phyloP scores from a whole-genome alignment of 1,284 basidiomycete genomes.

The Leccinum pachyderme region DNA sequence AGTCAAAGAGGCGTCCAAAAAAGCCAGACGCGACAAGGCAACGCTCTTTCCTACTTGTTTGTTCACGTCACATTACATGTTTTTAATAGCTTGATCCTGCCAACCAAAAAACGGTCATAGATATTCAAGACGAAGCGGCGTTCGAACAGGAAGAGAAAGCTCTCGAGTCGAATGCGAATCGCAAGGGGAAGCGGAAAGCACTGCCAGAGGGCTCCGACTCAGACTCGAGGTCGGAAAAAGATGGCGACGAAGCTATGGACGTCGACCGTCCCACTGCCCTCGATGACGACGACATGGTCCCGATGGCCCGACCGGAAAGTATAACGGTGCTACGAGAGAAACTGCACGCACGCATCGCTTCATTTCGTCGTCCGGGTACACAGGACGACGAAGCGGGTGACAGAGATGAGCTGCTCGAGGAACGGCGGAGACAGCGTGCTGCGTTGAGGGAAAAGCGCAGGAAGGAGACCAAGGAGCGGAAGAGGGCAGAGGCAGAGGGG shows the following conservation, averaged over 20 bases:
- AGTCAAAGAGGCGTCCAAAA: conserved; percentile 83
- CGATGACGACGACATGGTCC: conserved; percentile 45
- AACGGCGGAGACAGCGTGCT: conserved; percentile 71
- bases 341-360: conserved; percentile 73
- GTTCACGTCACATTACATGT: background rate
- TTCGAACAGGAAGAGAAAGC: conserved; percentile 11
- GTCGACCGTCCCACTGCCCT: conserved; percentile 23
- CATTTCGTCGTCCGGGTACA: conserved; percentile 54
- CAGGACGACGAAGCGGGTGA: conserved; percentile 48
- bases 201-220: background rate
- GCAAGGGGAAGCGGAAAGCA: conserved; percentile 52
- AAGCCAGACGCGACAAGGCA: conserved; percentile 84
- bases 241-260: conserved; percentile 13
- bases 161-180: conserved; percentile 15
- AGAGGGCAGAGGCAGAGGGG: conserved; percentile 52
- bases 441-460: conserved; percentile 80
- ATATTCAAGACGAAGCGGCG: conserved; percentile 63
- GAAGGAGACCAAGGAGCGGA: conserved; percentile 82
- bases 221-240: background rate
- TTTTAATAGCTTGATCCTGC: conserved; percentile 78
- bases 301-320: conserved; percentile 67
- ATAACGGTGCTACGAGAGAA: conserved; percentile 76
- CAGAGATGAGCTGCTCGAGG: conserved; percentile 80
- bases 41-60: background rate
- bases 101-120: conserved; percentile 80